Evolutionary conservation across 345 rosid genomes (phyloP), one percentile per base, ranked within the genome.

Genomic region (Orychophragmus violaceus): DNA sequence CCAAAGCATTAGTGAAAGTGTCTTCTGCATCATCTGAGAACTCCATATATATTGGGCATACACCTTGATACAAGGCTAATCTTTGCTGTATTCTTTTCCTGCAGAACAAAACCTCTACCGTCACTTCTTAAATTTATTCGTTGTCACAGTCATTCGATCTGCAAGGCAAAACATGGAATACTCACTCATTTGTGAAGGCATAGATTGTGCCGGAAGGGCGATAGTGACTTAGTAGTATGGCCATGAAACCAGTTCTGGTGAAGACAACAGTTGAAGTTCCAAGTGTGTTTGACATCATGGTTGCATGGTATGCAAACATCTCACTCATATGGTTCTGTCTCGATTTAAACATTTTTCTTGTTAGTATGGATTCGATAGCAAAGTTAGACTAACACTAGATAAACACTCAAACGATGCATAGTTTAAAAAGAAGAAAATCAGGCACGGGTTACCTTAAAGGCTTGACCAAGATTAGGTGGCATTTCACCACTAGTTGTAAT

Each of bases 251-350:
- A 39, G 95, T 86, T 80, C 90, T 88, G 24, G 99, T 94, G 84
- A 94, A 94, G 78, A 94, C 99, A 68, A 94, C 95, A 36, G 87
- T 87, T 53, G 96, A 90, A 58, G 92, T 93, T 73, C 87, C 97
- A 59, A 94, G 99, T 2, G 96, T 94, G 85, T 94, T 94, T 23
- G 99, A 90, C 97, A 90, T 94, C 93, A 91, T 90, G 66, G 99
- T 90, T 56, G 99, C 99, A 71, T 94, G 99, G 79, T 91, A 90
- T 37, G 97, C 99, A 84, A 94, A 94, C 99, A 94, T 94, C 85
- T 90, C 99, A 8, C 99, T 90, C 91, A 81, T 89, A 76, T 87
- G 98, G 74, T 92, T 91, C 97, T 91, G 74, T 75, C 82, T 21
- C 64, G 60, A 80, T 35, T 23, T 60, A 57, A 44, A 61, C 42